These are phyloP conservation scores for Thalassiosira profunda DNA, from an alignment of 108 stramenopile genomes.

Conservation along the genomic window DNA sequence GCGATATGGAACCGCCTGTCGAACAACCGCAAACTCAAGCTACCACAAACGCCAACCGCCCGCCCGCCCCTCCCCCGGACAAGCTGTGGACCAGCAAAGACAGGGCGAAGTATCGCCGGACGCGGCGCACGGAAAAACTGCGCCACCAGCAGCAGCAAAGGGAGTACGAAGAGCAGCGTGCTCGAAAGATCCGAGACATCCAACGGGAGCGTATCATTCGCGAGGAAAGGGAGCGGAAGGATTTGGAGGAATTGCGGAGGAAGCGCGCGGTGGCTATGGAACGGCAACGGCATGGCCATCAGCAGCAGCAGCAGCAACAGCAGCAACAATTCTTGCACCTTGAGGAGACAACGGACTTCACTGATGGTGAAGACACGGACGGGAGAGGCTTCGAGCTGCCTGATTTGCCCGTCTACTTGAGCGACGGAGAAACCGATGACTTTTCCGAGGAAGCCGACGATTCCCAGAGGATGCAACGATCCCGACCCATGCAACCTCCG, in stretches of 20 bases:
- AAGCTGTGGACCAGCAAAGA: constrained; percentile 88
- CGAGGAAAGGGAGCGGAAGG: constrained; percentile 36
- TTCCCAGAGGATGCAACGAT: constrained; percentile 7
- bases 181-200: constrained; percentile 30
- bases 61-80: constrained; percentile 6
- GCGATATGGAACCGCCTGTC: neutral
- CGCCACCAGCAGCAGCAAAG: constrained; percentile 19
- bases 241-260: constrained; percentile 31
- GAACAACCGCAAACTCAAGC: constrained; percentile 2
- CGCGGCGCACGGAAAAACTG: constrained; percentile 41
- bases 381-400: constrained; percentile 80
- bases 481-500: neutral
- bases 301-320: constrained; percentile 39
- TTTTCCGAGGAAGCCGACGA: constrained; percentile 35
- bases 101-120: constrained; percentile 73
- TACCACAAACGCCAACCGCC: constrained; percentile 4
- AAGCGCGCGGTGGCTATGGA: constrained; percentile 27
- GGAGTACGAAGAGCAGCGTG: constrained; percentile 28
- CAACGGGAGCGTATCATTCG: constrained; percentile 44
- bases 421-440: constrained; percentile 70
- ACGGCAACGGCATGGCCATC: constrained; percentile 36
- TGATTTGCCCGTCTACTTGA: constrained; percentile 85
- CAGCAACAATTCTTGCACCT: constrained; percentile 24
- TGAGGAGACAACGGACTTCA: constrained; percentile 54
- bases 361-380: constrained; percentile 68